Base-by-base conservation (phyloP, 768 basidiomycete genomes). In the Lanmaoa pseudosensibilis region DNA sequence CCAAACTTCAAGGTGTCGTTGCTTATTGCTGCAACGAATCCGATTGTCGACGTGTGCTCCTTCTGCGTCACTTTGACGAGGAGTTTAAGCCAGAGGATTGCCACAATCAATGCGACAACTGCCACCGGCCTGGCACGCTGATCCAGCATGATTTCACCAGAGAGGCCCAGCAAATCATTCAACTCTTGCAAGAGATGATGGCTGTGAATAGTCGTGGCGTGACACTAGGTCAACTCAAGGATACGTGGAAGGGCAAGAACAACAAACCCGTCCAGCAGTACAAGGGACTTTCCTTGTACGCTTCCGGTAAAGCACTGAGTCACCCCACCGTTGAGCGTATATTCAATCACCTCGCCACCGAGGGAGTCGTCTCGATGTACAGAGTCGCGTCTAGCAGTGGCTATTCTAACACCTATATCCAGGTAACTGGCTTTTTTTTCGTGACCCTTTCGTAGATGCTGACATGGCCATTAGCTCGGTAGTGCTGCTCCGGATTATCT, bases 11-110 rank as follows among this genome's bases (percentile, higher is more conserved):
- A 3, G 81, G 81, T 15, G 92, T 99, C 49, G 78, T 86, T n/a
- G 76, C 83, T 55, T 99, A 87, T 73, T 94, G 92, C 71, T 68
- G 74, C 55, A 93, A 97, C 71, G 79, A 83, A 48, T 83, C 86
- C 27, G 89, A 90, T 61, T 99, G 97, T 65, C 86, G 97, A 15
- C 87, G 97, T 3, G 79, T 83, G 6, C 90, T 92, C 62, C 77
- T 98, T n/a, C 82, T 99, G 18, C 80, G 81, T n/a, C 91, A 92
- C 71, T 98, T 97, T 63, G 85, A 84, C 58, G 92, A 99, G 69
- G 75, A 76, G 10, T 98, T 98, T 72, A 80, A 87, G 57, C 74
- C 80, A 33, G 74, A 68, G 25, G 61, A 83, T 16, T 99, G 97
- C 66, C 71, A 80, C 37, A 75, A 78, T 39, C 78, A 80, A 5